Conservation (phyloP, 371 early-diverging fungal genomes). For the Furculomyces boomerangus region DNA sequence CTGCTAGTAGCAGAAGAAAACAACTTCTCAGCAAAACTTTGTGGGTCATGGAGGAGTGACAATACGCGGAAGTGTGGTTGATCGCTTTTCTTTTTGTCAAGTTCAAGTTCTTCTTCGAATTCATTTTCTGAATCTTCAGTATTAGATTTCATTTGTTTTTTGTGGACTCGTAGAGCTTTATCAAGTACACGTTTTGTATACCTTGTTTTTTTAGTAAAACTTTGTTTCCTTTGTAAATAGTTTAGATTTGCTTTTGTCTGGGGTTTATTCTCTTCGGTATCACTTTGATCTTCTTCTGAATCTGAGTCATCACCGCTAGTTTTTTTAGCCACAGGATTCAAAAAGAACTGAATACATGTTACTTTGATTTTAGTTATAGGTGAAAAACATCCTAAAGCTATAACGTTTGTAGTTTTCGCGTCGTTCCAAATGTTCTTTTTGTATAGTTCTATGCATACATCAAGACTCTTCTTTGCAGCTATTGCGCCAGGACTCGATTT, state of each 20-base stretch:
- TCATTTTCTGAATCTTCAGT: conserved; percentile 5
- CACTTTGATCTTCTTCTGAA: conserved; percentile 27
- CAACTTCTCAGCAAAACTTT: conserved; percentile 83
- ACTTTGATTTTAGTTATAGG: conserved; percentile 71
- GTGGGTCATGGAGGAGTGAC: conserved; percentile 75
- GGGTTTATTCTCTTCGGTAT: conserved; percentile 1
- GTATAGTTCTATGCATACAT: conserved; percentile 90
- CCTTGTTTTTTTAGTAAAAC: conserved; percentile 64
- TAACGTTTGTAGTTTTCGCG: conserved; percentile 90
- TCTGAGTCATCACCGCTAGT: conserved; percentile 45
- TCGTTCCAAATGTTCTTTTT: conserved; percentile 92
- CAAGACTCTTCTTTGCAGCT: conserved; percentile 84
- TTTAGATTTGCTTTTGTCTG: neutral
- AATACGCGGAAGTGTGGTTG: neutral
- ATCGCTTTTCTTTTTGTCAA: conserved; percentile 38
- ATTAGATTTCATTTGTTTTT: conserved; percentile 29
- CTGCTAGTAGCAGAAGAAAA: conserved; percentile 43
- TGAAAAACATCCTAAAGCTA: conserved; percentile 89
- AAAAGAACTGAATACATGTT: conserved; percentile 86
- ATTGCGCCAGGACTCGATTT: conserved; percentile 45
- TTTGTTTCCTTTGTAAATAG: conserved; percentile 46
- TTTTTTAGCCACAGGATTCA: conserved; percentile 43
- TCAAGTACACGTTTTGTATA: conserved; percentile 52
- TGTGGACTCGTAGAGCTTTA: conserved; percentile 45
- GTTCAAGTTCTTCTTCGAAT: conserved; percentile 30